Evolutionary conservation across 495 filamentous ascomycete genomes (phyloP).

Genomic region (Aspergillus cavernicola): DNA sequence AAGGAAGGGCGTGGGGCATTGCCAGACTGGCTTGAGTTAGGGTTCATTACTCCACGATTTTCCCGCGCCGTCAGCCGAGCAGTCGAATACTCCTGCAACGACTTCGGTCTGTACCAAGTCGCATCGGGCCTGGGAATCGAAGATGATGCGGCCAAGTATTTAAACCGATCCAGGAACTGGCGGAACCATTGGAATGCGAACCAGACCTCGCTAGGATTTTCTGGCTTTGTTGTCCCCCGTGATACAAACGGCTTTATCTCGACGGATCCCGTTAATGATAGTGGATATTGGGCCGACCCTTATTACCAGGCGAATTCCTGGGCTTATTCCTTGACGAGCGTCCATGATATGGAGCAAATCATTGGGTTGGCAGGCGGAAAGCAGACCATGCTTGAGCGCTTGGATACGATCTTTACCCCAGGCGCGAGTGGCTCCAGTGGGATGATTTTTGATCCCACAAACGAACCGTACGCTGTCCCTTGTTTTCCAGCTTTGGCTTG

Average conservation of each 20-base stretch:
- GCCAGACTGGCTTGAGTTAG: slow-evolving; percentile 61
- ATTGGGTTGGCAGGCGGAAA: slow-evolving; percentile 56
- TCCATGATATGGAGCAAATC: slow-evolving; percentile 62
- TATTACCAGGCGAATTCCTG: slow-evolving; percentile 66
- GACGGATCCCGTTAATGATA: slow-evolving; percentile 50
- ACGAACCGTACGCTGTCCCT: slow-evolving; percentile 51
- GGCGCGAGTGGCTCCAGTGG: slow-evolving; percentile 48
- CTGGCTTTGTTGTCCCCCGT: slow-evolving; percentile 64
- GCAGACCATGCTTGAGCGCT: slow-evolving; percentile 26
- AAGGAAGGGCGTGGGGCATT: slow-evolving; percentile 70
- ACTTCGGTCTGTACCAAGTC: slow-evolving; percentile 57
- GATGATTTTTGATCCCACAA: slow-evolving; percentile 63
- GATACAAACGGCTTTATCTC: slow-evolving; percentile 51
- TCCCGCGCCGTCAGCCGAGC: slow-evolving; percentile 61
- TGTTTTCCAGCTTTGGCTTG: neutral
- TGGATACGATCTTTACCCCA: slow-evolving; percentile 44
- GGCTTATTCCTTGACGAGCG: slow-evolving; percentile 65
- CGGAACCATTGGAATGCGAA: slow-evolving; percentile 66
- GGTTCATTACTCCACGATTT: slow-evolving; percentile 62
- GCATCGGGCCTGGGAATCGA: slow-evolving; percentile 50
- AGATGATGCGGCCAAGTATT: slow-evolving; percentile 55
- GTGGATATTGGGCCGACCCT: slow-evolving; percentile 61
- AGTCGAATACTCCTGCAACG: slow-evolving; percentile 66
- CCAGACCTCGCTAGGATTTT: slow-evolving; percentile 51
- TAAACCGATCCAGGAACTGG: slow-evolving; percentile 65